These are phyloP conservation scores for Rhodotorula babjevae DNA, from an alignment of 768 basidiomycete genomes.

Conservation along the genomic window DNA sequence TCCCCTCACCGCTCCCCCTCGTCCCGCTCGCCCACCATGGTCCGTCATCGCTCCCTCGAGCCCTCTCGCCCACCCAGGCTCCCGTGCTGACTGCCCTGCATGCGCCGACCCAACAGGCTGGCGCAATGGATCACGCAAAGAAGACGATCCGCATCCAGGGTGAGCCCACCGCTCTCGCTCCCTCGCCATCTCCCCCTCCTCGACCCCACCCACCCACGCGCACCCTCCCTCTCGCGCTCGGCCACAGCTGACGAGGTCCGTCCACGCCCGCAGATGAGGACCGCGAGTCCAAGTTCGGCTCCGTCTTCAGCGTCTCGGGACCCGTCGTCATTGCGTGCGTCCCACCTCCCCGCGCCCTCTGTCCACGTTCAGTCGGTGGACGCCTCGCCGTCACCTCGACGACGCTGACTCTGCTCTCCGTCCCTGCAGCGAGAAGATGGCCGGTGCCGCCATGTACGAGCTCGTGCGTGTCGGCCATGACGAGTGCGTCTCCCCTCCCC, in stretches of 20 bases:
- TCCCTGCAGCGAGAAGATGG: slow-evolving; percentile 64
- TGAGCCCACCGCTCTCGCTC: not conserved
- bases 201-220: not conserved
- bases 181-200: not conserved
- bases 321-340: slow-evolving; percentile 82
- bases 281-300: slow-evolving; percentile 59
- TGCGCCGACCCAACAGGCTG: slow-evolving; percentile 35
- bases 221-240: not conserved
- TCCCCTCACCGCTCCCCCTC: too few relatives aligned
- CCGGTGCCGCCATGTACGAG: slow-evolving; percentile 93
- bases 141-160: slow-evolving; percentile 40
- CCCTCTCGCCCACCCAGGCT: not conserved
- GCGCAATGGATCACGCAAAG: slow-evolving; percentile 44
- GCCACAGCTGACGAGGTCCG: not conserved
- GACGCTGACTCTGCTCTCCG: too few relatives aligned
- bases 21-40: slow-evolving; percentile 2
- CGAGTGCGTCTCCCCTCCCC: slow-evolving; percentile 57
- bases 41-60: slow-evolving; percentile 5
- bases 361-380: too few relatives aligned
- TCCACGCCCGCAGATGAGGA: slow-evolving; percentile 37
- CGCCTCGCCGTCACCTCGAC: too few relatives aligned
- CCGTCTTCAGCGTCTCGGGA: slow-evolving; percentile 92
- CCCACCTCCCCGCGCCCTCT: not conserved
- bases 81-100: too few relatives aligned
- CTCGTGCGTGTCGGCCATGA: slow-evolving; percentile 95